These are phyloP conservation scores for Fraxinus quadrangulata DNA, from an alignment of 257 asterid genomes.

Conservation along the genomic window DNA sequence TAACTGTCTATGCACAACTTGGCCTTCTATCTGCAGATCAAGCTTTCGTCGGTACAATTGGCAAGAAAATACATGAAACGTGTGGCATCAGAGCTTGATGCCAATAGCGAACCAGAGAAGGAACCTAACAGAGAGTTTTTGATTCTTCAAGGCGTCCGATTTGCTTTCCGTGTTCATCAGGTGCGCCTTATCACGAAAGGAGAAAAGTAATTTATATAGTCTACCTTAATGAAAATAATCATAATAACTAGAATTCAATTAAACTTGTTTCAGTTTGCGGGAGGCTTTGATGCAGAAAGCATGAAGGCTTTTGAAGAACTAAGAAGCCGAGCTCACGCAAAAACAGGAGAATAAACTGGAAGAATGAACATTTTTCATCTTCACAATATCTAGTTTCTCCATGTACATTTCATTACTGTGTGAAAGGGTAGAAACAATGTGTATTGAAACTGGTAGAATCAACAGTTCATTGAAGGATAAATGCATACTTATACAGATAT, in stretches of 20 bases:
- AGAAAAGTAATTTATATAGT: neutral
- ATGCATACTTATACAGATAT: constrained; percentile 15
- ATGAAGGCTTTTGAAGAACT: constrained; percentile 97
- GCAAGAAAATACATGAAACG: constrained; percentile 97
- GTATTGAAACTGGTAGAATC: constrained; percentile 36
- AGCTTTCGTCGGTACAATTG: constrained; percentile 86
- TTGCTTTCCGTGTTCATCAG: constrained; percentile 99
- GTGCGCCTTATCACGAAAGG: constrained; percentile 28
- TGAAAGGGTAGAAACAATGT: constrained; percentile 30
- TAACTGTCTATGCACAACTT: neutral
- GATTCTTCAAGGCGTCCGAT: constrained; percentile 92
- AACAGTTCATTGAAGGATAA: constrained; percentile 19
- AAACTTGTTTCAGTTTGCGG: constrained; percentile 73
- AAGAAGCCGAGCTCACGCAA: constrained; percentile 65
- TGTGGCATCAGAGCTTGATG: constrained; percentile 85
- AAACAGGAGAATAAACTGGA: constrained; percentile 46
- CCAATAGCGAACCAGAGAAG: constrained; percentile 74
- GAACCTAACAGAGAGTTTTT: constrained; percentile 94
- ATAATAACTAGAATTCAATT: neutral
- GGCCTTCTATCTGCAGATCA: constrained; percentile 58
- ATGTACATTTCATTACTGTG: constrained; percentile 38
- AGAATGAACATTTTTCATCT: constrained; percentile 31
- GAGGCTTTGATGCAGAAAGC: constrained; percentile 98
- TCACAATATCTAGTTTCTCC: constrained; percentile 23
- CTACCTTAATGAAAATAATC: neutral